Evolutionary conservation across 148 eudicot species (phyloP).

Genomic region (Rhododendron ferrugineum): DNA sequence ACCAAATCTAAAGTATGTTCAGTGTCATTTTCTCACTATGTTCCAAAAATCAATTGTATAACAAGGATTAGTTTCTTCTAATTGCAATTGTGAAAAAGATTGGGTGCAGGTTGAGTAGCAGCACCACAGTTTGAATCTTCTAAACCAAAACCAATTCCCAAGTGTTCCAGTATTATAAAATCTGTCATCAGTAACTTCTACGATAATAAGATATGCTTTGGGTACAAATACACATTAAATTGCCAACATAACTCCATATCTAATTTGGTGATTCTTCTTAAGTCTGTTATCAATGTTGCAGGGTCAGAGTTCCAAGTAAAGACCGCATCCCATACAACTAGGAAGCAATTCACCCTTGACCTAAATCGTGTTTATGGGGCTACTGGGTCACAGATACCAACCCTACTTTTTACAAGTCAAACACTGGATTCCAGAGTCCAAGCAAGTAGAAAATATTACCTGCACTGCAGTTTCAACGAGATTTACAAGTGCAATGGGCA

Average conservation of each 20-base stretch:
- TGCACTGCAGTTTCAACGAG: slow-evolving; percentile 62
- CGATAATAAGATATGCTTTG: background rate
- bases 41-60: background rate
- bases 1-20: background rate
- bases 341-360: background rate
- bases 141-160: background rate
- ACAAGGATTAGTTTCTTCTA: background rate
- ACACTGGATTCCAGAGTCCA: background rate
- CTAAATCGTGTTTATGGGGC: background rate
- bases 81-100: background rate
- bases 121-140: background rate
- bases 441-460: slow-evolving; percentile 27
- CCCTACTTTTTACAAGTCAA: background rate
- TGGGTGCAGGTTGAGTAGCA: background rate
- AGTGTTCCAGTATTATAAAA: background rate
- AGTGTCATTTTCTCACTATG: background rate
- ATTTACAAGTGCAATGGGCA: slow-evolving; percentile 60
- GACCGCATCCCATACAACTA: background rate
- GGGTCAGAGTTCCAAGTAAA: background rate
- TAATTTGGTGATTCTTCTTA: background rate
- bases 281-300: background rate
- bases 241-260: background rate
- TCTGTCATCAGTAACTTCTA: background rate
- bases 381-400: background rate
- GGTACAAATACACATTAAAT: background rate